A percentile compares a stretch with the other conserved stretches of the same genome.
phyloP scores from a whole-genome alignment of 2,329 filamentous ascomycete species.

The Fonsecaea pedrosoi region DNA sequence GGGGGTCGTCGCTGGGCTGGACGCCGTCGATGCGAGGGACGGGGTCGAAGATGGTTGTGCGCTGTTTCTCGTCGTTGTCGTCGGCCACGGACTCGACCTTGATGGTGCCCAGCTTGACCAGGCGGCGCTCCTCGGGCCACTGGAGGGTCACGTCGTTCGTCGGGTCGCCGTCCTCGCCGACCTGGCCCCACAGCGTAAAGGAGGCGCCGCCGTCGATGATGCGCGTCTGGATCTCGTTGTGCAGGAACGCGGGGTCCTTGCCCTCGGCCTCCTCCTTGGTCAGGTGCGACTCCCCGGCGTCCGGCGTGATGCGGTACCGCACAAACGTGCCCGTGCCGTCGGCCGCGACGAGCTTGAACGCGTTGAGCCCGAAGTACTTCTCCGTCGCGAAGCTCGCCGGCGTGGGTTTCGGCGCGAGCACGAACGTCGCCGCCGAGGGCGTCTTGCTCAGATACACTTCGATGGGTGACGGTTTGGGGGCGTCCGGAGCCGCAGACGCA shows the following conservation, averaged over 20 bases:
- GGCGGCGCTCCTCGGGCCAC: constrained; percentile 60
- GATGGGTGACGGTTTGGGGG: constrained; percentile 32
- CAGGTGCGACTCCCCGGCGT: constrained; percentile 51
- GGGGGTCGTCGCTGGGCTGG: constrained; percentile 60
- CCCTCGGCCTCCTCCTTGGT: constrained; percentile 47
- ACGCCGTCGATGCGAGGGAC: constrained; percentile 62
- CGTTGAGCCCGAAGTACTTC: constrained; percentile 51
- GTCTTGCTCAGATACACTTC: constrained; percentile 52
- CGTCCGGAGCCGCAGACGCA: constrained; percentile 42
- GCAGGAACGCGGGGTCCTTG: constrained; percentile 56
- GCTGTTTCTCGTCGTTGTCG: constrained; percentile 53
- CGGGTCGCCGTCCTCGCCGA: constrained; percentile 57
- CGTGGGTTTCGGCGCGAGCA: constrained; percentile 58
- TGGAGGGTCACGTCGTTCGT: constrained; percentile 58
- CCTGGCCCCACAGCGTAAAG: constrained; percentile 59
- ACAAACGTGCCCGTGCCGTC: constrained; percentile 57
- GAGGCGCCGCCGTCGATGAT: constrained; percentile 48
- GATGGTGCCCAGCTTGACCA: constrained; percentile 60
- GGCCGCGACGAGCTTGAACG: constrained; percentile 43
- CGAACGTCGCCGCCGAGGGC: constrained; percentile 57
- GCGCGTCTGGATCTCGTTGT: constrained; percentile 53
- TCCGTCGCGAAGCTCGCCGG: constrained; percentile 59
- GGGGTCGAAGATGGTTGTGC: constrained; percentile 65
- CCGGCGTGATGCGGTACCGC: constrained; percentile 59
- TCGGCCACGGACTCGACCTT: constrained; percentile 51